phyloP scores from a whole-genome alignment of 2,329 filamentous ascomycete species.

The Exophiala calicioides region DNA sequence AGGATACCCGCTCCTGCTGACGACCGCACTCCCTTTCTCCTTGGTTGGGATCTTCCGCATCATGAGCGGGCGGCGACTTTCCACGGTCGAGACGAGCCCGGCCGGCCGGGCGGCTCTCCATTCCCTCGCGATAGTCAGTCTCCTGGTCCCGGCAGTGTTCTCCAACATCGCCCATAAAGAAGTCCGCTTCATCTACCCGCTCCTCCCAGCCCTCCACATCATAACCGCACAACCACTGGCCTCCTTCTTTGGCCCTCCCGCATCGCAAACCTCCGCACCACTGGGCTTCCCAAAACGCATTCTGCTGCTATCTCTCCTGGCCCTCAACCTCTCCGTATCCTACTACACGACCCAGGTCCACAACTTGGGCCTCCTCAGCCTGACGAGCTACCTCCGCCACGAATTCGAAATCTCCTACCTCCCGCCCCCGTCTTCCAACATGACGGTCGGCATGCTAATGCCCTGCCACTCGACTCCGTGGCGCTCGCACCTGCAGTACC shows the following conservation, averaged over 20 bases:
- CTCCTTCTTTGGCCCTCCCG: constrained; percentile 8
- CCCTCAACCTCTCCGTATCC: constrained; percentile 69
- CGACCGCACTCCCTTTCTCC: constrained; percentile 77
- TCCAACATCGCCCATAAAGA: constrained; percentile 92
- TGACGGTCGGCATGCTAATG: constrained; percentile 77
- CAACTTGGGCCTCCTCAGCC: constrained; percentile 74
- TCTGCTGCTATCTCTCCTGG: constrained; percentile 60
- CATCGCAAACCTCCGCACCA: constrained; percentile 28
- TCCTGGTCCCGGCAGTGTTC: constrained; percentile 63
- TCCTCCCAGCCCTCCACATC: constrained; percentile 83
- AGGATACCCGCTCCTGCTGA: constrained; percentile 83
- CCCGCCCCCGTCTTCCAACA: constrained; percentile 37
- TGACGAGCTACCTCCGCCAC: constrained; percentile 72
- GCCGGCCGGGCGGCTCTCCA: constrained; percentile 38
- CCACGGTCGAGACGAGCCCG: constrained; percentile 17
- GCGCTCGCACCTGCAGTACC: constrained; percentile 81
- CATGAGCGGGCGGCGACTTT: constrained; percentile 31
- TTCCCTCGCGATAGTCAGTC: constrained; percentile 59
- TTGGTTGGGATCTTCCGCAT: constrained; percentile 62
- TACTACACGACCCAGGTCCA: constrained; percentile 75
- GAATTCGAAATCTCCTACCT: constrained; percentile 66
- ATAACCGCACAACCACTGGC: constrained; percentile 69
- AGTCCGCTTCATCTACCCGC: constrained; percentile 92
- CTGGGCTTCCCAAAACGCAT: constrained; percentile 50
- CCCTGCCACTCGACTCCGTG: constrained; percentile 96